Evolutionary conservation across 805 yeast species (phyloP).

Genomic region (Kodamaea kakaduensis): DNA sequence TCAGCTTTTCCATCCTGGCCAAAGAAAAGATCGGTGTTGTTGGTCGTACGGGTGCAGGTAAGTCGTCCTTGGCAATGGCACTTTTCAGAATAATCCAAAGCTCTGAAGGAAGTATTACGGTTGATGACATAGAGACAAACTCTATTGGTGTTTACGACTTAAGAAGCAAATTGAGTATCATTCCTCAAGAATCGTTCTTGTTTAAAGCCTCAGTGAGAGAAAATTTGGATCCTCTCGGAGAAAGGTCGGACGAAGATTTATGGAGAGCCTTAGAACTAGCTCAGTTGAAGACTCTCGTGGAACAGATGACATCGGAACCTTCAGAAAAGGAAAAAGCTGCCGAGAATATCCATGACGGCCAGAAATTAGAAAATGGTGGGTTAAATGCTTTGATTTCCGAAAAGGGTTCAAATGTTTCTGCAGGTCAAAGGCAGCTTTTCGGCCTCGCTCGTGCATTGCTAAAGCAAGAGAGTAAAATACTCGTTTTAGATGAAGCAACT

Average conservation of each 20-base stretch:
- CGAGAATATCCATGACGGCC: slow-evolving; percentile 1
- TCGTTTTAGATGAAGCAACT: slow-evolving; percentile 26
- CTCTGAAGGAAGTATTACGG: slow-evolving; percentile 21
- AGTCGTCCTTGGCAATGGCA: slow-evolving; percentile 26
- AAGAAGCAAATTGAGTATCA: slow-evolving; percentile 25
- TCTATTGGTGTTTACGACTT: slow-evolving; percentile 24
- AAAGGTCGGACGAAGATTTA: slow-evolving; percentile 19
- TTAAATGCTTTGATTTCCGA: slow-evolving; percentile 18
- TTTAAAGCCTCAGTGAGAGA: slow-evolving; percentile 24
- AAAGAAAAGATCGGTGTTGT: slow-evolving; percentile 28
- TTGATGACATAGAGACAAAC: slow-evolving; percentile 22
- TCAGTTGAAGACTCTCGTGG: slow-evolving; percentile 23
- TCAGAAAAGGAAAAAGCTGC: slow-evolving; percentile 15
- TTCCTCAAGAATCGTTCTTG: slow-evolving; percentile 28
- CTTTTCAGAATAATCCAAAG: slow-evolving; percentile 28
- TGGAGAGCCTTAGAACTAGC: slow-evolving; percentile 28
- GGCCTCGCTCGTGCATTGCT: slow-evolving; percentile 24
- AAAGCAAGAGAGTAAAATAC: slow-evolving; percentile 15
- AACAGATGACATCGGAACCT: too few species aligned
- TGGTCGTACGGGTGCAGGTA: slow-evolving; percentile 31
- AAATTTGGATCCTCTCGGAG: slow-evolving; percentile 26
- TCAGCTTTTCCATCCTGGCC: slow-evolving; percentile 20
- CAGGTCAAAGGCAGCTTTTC: slow-evolving; percentile 23
- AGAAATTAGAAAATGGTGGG: slow-evolving; percentile 12
- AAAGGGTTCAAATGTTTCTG: slow-evolving; percentile 25